These are phyloP conservation scores for Trametes elegans DNA, from an alignment of 768 basidiomycete species.

Conservation along the genomic window DNA sequence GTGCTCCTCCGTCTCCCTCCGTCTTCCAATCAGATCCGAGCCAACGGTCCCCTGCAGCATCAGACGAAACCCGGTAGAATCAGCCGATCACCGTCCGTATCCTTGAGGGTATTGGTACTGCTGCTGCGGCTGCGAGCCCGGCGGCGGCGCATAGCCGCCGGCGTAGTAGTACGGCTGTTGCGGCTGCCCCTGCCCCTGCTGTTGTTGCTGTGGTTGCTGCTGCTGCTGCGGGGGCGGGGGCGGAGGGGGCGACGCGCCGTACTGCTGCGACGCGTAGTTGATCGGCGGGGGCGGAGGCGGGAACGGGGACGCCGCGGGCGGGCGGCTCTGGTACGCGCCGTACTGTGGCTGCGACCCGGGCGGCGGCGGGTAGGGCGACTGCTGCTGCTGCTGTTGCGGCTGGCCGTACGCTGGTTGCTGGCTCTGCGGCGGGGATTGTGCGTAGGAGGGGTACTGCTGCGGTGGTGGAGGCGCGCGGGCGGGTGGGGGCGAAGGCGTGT, in stretches of 20 bases:
- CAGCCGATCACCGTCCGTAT: constrained; percentile 11
- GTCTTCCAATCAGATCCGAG: too few species aligned
- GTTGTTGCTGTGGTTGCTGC: constrained; percentile 1
- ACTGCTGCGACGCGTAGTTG: constrained; percentile 1
- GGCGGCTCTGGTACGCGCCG: constrained; percentile 11
- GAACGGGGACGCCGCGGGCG: neutral
- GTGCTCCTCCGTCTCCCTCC: too few species aligned
- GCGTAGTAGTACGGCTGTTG: constrained; percentile 22
- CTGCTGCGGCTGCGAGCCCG: constrained; percentile 21
- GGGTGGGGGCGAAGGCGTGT: constrained; percentile 13
- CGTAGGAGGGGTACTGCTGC: constrained; percentile 15
- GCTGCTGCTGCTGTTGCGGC: constrained; percentile 23
- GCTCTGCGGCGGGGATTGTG: constrained; percentile 10
- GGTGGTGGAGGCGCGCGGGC: constrained; percentile 19
- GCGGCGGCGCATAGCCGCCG: constrained; percentile 18
- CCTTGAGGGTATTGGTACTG: constrained; percentile 24
- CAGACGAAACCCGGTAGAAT: too few species aligned
- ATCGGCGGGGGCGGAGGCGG: constrained; percentile 15
- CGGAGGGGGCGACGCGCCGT: constrained; percentile 2
- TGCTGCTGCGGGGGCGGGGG: neutral
- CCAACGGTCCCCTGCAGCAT: too few species aligned
- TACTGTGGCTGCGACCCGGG: constrained; percentile 23
- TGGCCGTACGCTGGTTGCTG: constrained; percentile 22
- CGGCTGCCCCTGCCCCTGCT: constrained; percentile 11
- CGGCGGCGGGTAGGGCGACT: constrained; percentile 23